Evolutionary conservation across 2,329 filamentous ascomycete species (phyloP).

Genomic region (Arthroderma sp.): DNA sequence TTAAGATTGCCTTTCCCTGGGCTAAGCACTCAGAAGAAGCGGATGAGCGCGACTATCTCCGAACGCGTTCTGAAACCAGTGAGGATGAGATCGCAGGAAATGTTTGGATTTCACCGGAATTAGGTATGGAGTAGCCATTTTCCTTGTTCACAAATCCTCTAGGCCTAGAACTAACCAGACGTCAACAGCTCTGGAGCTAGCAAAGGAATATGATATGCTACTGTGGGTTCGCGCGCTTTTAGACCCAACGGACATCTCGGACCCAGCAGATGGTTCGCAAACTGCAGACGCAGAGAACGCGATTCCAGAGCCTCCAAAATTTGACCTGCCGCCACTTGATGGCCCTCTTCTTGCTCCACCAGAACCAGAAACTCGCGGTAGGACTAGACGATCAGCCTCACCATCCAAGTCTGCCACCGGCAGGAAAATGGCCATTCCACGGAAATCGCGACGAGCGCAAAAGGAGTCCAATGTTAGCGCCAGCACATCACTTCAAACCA

Average conservation of each 20-base stretch:
- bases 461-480: conserved; percentile 41
- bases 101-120: conserved; percentile 79
- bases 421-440: conserved; percentile 41
- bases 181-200: conserved; percentile 59
- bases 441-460: conserved; percentile 41
- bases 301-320: conserved; percentile 72
- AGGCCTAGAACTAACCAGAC: conserved; percentile 13
- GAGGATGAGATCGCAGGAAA: conserved; percentile 90
- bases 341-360: conserved; percentile 22
- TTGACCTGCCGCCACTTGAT: conserved; percentile 45
- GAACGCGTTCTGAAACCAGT: conserved; percentile 67
- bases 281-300: conserved; percentile 57
- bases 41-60: conserved; percentile 60
- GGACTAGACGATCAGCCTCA: conserved; percentile 49
- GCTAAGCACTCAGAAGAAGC: conserved; percentile 48
- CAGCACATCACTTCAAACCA: conserved; percentile 38
- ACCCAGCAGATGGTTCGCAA: conserved; percentile 18
- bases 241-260: conserved; percentile 64
- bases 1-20: conserved; percentile 57
- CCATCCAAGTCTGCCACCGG: conserved; percentile 42
- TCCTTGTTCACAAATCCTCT: background rate
- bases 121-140: conserved; percentile 35
- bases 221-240: conserved; percentile 88
- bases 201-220: conserved; percentile 73
- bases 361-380: conserved; percentile 22